phyloP scores from a whole-genome alignment of 176 grass and related monocot genomes.

The Oryza longistaminata region DNA sequence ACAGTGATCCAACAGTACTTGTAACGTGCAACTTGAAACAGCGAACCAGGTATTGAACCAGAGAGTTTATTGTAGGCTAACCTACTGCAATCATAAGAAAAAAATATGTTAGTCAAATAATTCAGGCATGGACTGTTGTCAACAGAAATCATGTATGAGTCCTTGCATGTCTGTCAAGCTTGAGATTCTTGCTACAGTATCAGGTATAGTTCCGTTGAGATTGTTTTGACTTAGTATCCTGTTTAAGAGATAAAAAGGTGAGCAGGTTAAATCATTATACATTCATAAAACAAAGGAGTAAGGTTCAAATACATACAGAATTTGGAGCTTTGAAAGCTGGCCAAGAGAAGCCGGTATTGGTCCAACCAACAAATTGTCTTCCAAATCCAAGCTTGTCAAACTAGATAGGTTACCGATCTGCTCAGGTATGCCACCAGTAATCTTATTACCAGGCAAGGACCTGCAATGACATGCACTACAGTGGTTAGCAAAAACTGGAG shows the following conservation, averaged over 20 bases:
- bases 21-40: conserved; percentile 94
- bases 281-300: conserved; percentile 28
- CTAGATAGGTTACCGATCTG: conserved; percentile 76
- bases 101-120: conserved; percentile 35
- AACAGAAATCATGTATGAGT: conserved; percentile 35
- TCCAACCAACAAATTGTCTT: conserved; percentile 73
- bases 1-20: conserved; percentile 62
- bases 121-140: not conserved
- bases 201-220: conserved; percentile 73
- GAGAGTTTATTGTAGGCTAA: conserved; percentile 87
- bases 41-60: conserved; percentile 74
- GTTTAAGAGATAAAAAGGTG: conserved; percentile 32
- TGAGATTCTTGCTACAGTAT: conserved; percentile 63
- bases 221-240: conserved; percentile 92
- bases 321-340: conserved; percentile 61
- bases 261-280: conserved; percentile 7
- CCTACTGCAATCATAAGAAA: conserved; percentile 55
- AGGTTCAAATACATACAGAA: conserved; percentile 62
- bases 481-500: conserved; percentile 10
- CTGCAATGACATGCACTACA: conserved; percentile 50
- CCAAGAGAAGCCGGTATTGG: conserved; percentile 85
- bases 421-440: conserved; percentile 77
- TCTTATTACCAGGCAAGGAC: conserved; percentile 65
- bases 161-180: conserved; percentile 87
- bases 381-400: conserved; percentile 72